These are phyloP conservation scores for Craspedostauros australis DNA, from an alignment of 108 stramenopile species.

Conservation along the genomic window DNA sequence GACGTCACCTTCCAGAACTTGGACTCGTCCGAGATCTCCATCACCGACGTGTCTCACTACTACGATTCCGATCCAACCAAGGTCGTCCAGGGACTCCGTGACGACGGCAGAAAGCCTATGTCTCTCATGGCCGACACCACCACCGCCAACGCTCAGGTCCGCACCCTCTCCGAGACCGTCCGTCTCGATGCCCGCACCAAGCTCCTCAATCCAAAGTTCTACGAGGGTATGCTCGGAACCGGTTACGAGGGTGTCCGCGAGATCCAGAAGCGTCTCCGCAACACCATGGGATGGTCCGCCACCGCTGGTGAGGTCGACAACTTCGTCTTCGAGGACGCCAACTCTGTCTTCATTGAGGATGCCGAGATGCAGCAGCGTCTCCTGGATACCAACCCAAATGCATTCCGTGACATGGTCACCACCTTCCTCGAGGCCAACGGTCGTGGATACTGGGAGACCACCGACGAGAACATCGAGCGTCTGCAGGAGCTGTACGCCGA, in stretches of 20 bases:
- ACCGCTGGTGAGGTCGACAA: slow-evolving; percentile 97
- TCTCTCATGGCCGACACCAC: slow-evolving; percentile 96
- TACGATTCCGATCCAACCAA: slow-evolving; percentile 97
- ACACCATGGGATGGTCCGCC: slow-evolving; percentile 97
- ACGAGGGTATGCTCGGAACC: slow-evolving; percentile 95
- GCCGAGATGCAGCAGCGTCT: slow-evolving; percentile 92
- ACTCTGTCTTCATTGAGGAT: slow-evolving; percentile 92
- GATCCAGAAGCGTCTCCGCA: slow-evolving; percentile 95
- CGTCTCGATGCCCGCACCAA: slow-evolving; percentile 96
- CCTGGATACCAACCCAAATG: slow-evolving; percentile 93
- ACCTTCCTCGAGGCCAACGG: slow-evolving; percentile 97
- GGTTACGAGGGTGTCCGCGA: slow-evolving; percentile 97
- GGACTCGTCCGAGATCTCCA: slow-evolving; percentile 94
- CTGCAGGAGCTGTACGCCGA: slow-evolving; percentile 95
- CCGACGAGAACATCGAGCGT: slow-evolving; percentile 92
- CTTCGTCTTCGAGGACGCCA: slow-evolving; percentile 98
- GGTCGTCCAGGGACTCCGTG: slow-evolving; percentile 92
- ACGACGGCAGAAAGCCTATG: slow-evolving; percentile 95
- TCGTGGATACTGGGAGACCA: slow-evolving; percentile 92
- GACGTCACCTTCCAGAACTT: slow-evolving; percentile 98
- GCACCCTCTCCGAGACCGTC: slow-evolving; percentile 91
- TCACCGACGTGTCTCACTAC: slow-evolving; percentile 96
- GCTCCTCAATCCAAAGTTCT: slow-evolving; percentile 97
- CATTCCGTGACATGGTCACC: slow-evolving; percentile 95
- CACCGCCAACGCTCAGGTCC: slow-evolving; percentile 95